phyloP scores from a whole-genome alignment of 768 basidiomycete genomes.

The Lactarius sp. region DNA sequence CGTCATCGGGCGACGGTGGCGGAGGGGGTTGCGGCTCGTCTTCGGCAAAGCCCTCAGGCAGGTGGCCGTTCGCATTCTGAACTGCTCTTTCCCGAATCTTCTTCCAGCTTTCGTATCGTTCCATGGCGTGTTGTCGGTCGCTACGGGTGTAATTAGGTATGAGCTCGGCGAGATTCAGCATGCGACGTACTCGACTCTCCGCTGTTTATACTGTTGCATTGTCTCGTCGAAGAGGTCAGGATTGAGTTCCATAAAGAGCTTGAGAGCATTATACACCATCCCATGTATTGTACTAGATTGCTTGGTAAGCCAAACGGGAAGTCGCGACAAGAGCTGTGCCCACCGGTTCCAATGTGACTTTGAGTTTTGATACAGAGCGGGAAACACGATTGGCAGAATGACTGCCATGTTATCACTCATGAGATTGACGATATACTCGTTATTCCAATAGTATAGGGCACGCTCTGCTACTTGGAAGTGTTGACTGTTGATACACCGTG shows the following conservation, averaged over 20 bases:
- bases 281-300: conserved; percentile 86
- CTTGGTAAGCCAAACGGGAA: conserved; percentile 11
- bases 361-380: conserved; percentile 91
- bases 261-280: conserved; percentile 98
- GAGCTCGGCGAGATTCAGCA: neutral
- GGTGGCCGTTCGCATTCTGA: conserved; percentile 60
- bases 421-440: conserved; percentile 98
- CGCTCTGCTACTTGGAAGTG: conserved; percentile 99
- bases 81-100: conserved; percentile 73
- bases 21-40: conserved; percentile 70
- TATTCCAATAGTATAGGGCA: conserved; percentile 97
- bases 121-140: conserved; percentile 80
- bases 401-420: conserved; percentile 93
- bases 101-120: conserved; percentile 88
- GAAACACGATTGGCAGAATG: conserved; percentile 95
- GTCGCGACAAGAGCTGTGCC: conserved; percentile 30
- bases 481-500: conserved; percentile 96
- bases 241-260: conserved; percentile 99
- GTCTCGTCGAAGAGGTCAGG: conserved; percentile 92
- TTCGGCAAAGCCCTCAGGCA: conserved; percentile 69
- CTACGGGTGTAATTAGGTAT: conserved; percentile 37
- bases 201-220: conserved; percentile 89
- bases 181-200: conserved; percentile 60
- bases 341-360: conserved; percentile 99
- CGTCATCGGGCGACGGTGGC: conserved; percentile 74